Percentiles rank a stretch among this genome's conserved stretches.
These are phyloP conservation scores for Penicillium verhagenii DNA, from an alignment of 495 filamentous ascomycete genomes.

Conservation along the genomic window DNA sequence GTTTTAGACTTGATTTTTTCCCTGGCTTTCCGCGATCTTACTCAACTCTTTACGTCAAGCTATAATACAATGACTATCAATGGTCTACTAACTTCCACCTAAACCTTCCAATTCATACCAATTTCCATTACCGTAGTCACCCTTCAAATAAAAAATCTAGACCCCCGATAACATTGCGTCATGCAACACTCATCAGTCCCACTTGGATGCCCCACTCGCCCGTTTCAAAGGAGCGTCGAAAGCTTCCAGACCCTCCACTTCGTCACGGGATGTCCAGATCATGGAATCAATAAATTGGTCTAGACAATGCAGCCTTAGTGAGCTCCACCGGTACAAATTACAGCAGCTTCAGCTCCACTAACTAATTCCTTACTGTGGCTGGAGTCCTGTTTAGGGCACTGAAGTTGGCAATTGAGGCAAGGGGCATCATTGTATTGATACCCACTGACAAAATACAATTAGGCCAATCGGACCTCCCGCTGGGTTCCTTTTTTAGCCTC, in stretches of 20 bases:
- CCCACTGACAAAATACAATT: not conserved
- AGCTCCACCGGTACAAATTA: not conserved
- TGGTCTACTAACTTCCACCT: not conserved
- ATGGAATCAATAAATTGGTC: not conserved
- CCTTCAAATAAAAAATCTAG: not conserved
- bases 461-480: not conserved
- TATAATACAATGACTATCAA: not conserved
- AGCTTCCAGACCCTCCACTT: not conserved
- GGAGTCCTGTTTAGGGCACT: not conserved
- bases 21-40: not conserved
- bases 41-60: conserved; percentile 6
- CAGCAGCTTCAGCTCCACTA: too few species aligned
- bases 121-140: too few species aligned
- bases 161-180: not conserved
- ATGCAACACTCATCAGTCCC: not conserved
- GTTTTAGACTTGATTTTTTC: not conserved
- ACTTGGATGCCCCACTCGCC: not conserved
- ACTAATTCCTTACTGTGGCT: not conserved
- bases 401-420: not conserved
- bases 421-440: not conserved
- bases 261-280: not conserved
- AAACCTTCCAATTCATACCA: too few species aligned
- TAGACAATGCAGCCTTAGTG: not conserved
- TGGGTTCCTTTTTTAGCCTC: not conserved
- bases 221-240: not conserved